Evolutionary conservation across 2,329 filamentous ascomycete genomes (phyloP), one percentile per base, ranked within the genome.

Genomic region (Geosmithia morbida): DNA sequence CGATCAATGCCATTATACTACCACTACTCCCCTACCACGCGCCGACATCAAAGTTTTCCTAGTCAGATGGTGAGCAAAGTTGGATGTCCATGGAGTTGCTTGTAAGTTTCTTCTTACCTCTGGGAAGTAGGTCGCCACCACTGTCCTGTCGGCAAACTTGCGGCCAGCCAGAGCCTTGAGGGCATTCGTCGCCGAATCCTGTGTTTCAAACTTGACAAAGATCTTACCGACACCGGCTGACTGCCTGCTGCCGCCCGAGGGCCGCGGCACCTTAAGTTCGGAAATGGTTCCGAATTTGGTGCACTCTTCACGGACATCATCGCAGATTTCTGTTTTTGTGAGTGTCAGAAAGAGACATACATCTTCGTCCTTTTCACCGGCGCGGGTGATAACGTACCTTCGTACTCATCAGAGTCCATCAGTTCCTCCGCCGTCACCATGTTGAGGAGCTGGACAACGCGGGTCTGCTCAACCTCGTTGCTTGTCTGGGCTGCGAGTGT

Each of bases 381-480:
- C 10, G 41, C 46, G 16, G 30, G 14, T 41, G 17, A 10, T 56
- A 70, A 42, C 50, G 59, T 74, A 89, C 90, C 90, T 66, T 96
- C 86, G 59, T 96, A 97, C 59, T 98, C 92, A 37, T 97, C 89
- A 46, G 81, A 82, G 60, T 97, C 89, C 66, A 96, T 80, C 20
- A 98, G 71, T 66, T 98, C 92, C 57, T 98, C 92, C 0, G 88
- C 75, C 0, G 92, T 98, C 37, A 98, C 90, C 92, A 98, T 98
- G 70, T 98, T 98, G 59, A 98, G 77, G 51, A 98, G 71, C 66
- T 95, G 90, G 51, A 98, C 64, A 16, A 98, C 90, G 48, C 86
- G 79, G 53, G 85, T 85, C 50, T 83, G 80, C 55, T 94, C 88
- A 33, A 85, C 71, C 50, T 89, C 85, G 48, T 75, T 75, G 39